Conservation (phyloP, 768 basidiomycete genomes). For the Lenzites betulinus region DNA sequence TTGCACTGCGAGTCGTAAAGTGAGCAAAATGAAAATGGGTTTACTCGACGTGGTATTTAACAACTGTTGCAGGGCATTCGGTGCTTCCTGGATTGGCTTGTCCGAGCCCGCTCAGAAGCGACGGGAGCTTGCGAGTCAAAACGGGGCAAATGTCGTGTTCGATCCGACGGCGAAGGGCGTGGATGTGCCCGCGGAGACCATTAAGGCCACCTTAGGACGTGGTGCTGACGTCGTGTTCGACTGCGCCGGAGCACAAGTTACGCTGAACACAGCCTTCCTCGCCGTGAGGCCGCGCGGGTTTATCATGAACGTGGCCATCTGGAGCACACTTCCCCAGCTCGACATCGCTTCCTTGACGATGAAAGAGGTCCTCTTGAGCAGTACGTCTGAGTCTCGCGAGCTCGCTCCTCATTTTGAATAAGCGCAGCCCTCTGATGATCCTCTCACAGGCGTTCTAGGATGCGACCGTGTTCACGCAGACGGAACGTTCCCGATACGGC, state of each 20-base stretch:
- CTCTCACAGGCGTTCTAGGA: too few species aligned
- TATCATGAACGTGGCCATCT: conserved; percentile 46
- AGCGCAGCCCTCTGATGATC: too few species aligned
- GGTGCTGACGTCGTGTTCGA: conserved; percentile 52
- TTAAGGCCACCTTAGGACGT: conserved; percentile 30
- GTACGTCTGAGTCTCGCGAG: too few species aligned
- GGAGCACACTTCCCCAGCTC: conserved; percentile 40
- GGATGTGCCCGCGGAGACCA: conserved; percentile 32
- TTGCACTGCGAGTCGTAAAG: conserved; percentile 23
- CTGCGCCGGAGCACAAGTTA: conserved; percentile 45
- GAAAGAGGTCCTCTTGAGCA: conserved; percentile 42
- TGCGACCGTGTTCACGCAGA: too few species aligned
- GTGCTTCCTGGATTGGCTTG: conserved; percentile 36
- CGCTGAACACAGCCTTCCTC: conserved; percentile 38
- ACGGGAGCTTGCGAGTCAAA: conserved; percentile 38
- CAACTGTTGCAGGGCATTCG: conserved; percentile 21
- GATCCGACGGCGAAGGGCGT: conserved; percentile 33
- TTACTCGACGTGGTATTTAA: background rate
- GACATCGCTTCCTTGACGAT: conserved; percentile 40
- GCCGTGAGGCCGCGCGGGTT: conserved; percentile 42
- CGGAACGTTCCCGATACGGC: too few species aligned
- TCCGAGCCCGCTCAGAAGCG: conserved; percentile 46
- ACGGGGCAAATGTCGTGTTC: conserved; percentile 41
- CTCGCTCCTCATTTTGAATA: too few species aligned
- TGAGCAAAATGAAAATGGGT: background rate